These are phyloP conservation scores for Inosperma sp. DNA, from an alignment of 768 basidiomycete genomes.

Conservation along the genomic window DNA sequence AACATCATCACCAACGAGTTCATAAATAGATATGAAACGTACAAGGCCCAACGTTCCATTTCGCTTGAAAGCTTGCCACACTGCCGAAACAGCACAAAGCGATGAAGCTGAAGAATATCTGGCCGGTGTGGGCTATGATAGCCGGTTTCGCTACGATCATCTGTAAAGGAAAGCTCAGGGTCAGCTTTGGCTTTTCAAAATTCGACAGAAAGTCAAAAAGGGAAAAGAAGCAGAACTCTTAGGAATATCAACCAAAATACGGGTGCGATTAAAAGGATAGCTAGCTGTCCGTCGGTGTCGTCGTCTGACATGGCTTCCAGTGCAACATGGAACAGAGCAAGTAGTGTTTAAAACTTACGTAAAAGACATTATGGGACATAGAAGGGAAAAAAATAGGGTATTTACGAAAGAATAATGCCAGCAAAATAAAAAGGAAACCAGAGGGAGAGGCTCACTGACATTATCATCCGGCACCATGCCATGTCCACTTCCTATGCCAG, in stretches of 20 bases:
- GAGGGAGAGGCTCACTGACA: conserved; percentile 42
- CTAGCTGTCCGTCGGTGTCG: background rate
- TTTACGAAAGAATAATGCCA: background rate
- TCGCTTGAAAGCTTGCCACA: conserved; percentile 84
- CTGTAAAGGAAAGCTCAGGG: conserved; percentile 34
- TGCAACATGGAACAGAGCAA: no score
- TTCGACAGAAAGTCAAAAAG: no score
- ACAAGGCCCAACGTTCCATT: conserved; percentile 85
- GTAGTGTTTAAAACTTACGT: no score
- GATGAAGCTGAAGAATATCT: conserved; percentile 91
- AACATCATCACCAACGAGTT: conserved; percentile 9
- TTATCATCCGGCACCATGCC: conserved; percentile 68
- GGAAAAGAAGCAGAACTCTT: conserved; percentile 17
- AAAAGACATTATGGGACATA: background rate
- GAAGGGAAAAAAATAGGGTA: background rate
- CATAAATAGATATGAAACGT: conserved; percentile 30
- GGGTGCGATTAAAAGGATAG: background rate
- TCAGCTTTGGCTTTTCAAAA: no score
- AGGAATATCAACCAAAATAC: background rate
- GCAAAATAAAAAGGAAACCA: background rate
- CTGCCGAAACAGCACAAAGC: conserved; percentile 89
- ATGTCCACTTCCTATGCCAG: conserved; percentile 56
- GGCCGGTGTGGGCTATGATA: conserved; percentile 69
- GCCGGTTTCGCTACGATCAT: conserved; percentile 86
- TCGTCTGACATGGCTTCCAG: no score